Evolutionary conservation across 305 asterid genomes (phyloP).

Genomic region (Lippia alba): DNA sequence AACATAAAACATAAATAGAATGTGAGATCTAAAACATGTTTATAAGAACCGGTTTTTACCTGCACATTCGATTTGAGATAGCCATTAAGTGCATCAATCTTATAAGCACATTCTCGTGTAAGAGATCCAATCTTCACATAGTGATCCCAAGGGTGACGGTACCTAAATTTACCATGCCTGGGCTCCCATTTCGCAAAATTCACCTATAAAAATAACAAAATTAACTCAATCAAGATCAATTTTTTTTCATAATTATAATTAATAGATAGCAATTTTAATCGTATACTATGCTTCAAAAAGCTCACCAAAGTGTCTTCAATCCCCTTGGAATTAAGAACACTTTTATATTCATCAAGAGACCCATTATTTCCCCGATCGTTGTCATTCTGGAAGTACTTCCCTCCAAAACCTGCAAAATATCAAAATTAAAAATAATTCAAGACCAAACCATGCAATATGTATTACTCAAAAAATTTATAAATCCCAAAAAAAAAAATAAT

Average conservation of each 20-base stretch:
- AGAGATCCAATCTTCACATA: slow-evolving; percentile 60
- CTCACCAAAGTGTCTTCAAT: slow-evolving; percentile 63
- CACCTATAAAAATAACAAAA: slow-evolving; percentile 41
- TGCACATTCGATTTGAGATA: slow-evolving; percentile 46
- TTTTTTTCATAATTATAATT: background rate
- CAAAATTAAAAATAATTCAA: background rate
- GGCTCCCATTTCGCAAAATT: slow-evolving; percentile 81
- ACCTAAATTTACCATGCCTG: slow-evolving; percentile 61
- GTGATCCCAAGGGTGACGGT: slow-evolving; percentile 65
- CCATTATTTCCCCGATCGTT: slow-evolving; percentile 34
- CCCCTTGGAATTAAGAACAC: slow-evolving; percentile 54
- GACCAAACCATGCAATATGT: background rate
- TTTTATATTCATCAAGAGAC: slow-evolving; percentile 39
- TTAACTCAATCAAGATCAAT: background rate
- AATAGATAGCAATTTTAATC: background rate
- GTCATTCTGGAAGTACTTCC: slow-evolving; percentile 49
- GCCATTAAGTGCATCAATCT: slow-evolving; percentile 52
- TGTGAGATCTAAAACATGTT: no score
- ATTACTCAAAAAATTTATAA: background rate
- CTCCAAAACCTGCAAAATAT: slow-evolving; percentile 53
- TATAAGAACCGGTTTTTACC: slow-evolving; percentile 36
- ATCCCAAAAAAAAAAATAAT: background rate
- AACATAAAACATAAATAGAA: no score
- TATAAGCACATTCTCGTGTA: slow-evolving; percentile 62
- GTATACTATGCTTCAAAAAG: background rate